Conservation (phyloP, 164 flowering plant genomes). For the Vitis amurensis region DNA sequence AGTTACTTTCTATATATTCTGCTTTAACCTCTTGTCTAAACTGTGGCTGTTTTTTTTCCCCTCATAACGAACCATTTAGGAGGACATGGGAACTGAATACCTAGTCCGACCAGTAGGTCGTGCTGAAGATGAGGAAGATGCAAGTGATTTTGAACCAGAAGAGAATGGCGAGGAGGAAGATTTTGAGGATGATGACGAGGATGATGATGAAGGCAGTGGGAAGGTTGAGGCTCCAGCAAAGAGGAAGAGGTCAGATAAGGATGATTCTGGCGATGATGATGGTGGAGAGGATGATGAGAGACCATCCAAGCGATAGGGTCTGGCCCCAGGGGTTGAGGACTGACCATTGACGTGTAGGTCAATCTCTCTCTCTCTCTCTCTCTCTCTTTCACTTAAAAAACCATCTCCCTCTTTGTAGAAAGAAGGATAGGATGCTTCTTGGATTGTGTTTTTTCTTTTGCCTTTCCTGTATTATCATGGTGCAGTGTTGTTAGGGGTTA, state of each 20-base stretch:
- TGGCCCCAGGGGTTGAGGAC: constrained; percentile 24
- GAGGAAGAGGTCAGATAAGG: constrained; percentile 56
- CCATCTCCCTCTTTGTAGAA: constrained; percentile 25
- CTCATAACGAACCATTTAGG: constrained; percentile 21
- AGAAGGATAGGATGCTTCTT: constrained; percentile 17
- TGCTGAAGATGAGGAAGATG: constrained; percentile 82
- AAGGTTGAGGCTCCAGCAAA: constrained; percentile 55
- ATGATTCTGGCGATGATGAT: constrained; percentile 56
- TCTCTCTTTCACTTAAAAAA: not conserved
- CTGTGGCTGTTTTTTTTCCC: no score
- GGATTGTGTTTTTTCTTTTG: not conserved
- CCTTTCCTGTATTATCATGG: constrained; percentile 12
- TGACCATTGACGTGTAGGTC: constrained; percentile 36
- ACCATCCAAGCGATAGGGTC: constrained; percentile 72
- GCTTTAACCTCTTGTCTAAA: not conserved
- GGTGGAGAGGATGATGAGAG: constrained; percentile 78
- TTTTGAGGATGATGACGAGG: constrained; percentile 39
- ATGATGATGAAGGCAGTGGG: constrained; percentile 29
- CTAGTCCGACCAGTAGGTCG: constrained; percentile 63
- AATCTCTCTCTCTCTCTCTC: constrained; percentile 25
- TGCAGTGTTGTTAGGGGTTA: constrained; percentile 7
- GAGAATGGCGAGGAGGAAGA: constrained; percentile 80
- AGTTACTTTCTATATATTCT: not conserved
- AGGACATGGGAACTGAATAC: constrained; percentile 78
- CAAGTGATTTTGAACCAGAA: constrained; percentile 80